Evolutionary conservation across 129 eudicot species (phyloP), one percentile per base, ranked within the genome.

Genomic region (Lactuca saligna): DNA sequence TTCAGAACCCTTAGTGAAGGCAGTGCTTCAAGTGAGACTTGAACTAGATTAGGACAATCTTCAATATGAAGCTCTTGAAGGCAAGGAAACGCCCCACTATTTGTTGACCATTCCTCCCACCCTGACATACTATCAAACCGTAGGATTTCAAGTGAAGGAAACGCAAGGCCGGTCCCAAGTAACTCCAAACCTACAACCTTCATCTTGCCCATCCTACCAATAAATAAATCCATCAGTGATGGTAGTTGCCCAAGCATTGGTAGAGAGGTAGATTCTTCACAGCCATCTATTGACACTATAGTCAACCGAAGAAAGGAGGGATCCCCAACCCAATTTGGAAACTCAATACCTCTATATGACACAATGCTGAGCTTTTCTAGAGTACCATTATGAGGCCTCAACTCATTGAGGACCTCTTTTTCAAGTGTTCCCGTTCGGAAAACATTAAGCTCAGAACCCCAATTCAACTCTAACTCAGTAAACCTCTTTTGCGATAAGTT

Each of bases 211-310:
- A 85, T 71, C 17, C 44, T 7, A 32, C 34, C 1, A 35, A 68
- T 68, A 37, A 17, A 16, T 16, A 68, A 37, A 53, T 68, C 25
- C 66, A 72, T 81, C 53, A 85, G 84, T 32, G 67, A 61, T 1
- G 63, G 80, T 10, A 85, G 76, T 16, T 68, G 80, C 37, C 84
- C 87, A 16, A 85, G 71, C 17, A 78, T 79, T 0, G 87, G 90
- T 38, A 68, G 3, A 35, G 20, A 54, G 17, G 63, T 54, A 54
- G 54, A 68, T 0, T 7, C 17, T 16, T 51, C 67, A 69, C 57
- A 69, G 8, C 8, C 17, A 29, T 31, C 0, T 57, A 70, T 41
- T 3, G 31, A 25, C 42, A 68, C 73, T 16, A 12, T 8, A 17
- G 44, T 17, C 17, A 68, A 38, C 8, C 0, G 25, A 9, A 5